Evolutionary conservation across 768 basidiomycete species (phyloP), one percentile per base, ranked within the genome.

Genomic region (Pisolithus albus): DNA sequence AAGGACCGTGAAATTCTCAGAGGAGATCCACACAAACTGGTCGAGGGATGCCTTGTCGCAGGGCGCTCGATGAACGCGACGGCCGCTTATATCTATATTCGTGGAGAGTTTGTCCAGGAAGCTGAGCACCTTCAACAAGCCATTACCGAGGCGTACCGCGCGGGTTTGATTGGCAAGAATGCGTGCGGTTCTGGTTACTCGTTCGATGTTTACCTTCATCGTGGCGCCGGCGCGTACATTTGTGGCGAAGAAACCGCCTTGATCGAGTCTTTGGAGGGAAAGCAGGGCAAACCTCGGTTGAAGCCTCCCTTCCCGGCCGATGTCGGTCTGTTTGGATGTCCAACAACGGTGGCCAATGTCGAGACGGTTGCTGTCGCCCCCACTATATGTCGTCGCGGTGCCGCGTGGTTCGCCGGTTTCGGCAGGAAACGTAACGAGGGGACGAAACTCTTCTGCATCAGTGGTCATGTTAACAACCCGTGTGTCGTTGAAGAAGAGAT

Each of bases 261-360:
- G 19, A 99, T 99, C 60, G 95, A 99, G 75, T 89, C 86, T 59
- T 69, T 99, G 47, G 95, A 98, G 71, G 95, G 95, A 10, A 99
- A 99, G 70, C 95, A 97, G 70, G 95, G 95, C 23, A 99, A 99
- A 66, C 95, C 95, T 0, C 80, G 95, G 47, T 76, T 99, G 57
- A 99, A 99, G 76, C 95, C 95, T 4, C 95, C 95, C 39, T 99
- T 98, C 83, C 95, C 95, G 4, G 95, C 95, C 50, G 95, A 98
- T 56, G 95, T 98, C 43, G 95, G 95, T 47, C 77, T 98, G 47
- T 99, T 99, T 63, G 95, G 95, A 0, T 96, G 92, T 68, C 95
- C 95, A 0, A 88, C 92, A 1, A 97, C 95, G 6, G 95, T 99
- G 34, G 94, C 95, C 41, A 98, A 98, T 62, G 95, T 99, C 41